Percentiles rank a stretch among this genome's conserved stretches.
These are phyloP conservation scores for Fusarium praegraminearum DNA, from an alignment of 2,329 filamentous ascomycete species.

Conservation along the genomic window DNA sequence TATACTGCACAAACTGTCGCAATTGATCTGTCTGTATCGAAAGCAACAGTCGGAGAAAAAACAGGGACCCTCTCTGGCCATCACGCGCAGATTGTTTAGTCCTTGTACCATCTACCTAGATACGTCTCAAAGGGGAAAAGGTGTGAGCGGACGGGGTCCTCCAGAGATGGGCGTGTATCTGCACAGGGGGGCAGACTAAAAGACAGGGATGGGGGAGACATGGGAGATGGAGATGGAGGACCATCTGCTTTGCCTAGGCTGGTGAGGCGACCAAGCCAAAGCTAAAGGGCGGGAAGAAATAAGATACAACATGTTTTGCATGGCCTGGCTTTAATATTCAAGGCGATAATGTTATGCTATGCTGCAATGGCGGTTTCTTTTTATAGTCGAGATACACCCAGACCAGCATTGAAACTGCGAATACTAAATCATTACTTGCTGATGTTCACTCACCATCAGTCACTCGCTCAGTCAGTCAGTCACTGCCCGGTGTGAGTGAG, in stretches of 20 bases:
- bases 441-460: constrained; percentile 5
- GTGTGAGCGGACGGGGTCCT: constrained; percentile 39
- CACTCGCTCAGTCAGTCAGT: constrained; percentile 22
- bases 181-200: not conserved
- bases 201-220: constrained; percentile 9
- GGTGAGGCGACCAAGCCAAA: constrained; percentile 17
- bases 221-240: constrained; percentile 16
- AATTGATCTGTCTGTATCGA: not conserved
- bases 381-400: not conserved
- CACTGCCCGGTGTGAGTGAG: constrained; percentile 25
- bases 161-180: constrained; percentile 13
- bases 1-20: not conserved
- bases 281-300: constrained; percentile 16
- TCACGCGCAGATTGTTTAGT: constrained; percentile 9
- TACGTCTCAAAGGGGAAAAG: constrained; percentile 25
- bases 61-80: not conserved
- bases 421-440: constrained; percentile 4
- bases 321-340: not conserved
- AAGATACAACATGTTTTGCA: constrained; percentile 1
- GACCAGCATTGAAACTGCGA: not conserved
- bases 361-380: not conserved
- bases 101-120: constrained; percentile 12
- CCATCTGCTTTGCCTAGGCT: constrained; percentile 14
- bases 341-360: not conserved
- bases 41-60: not conserved